Evolutionary conservation across 768 basidiomycete species (phyloP).

Genomic region (Royoungia palumana): DNA sequence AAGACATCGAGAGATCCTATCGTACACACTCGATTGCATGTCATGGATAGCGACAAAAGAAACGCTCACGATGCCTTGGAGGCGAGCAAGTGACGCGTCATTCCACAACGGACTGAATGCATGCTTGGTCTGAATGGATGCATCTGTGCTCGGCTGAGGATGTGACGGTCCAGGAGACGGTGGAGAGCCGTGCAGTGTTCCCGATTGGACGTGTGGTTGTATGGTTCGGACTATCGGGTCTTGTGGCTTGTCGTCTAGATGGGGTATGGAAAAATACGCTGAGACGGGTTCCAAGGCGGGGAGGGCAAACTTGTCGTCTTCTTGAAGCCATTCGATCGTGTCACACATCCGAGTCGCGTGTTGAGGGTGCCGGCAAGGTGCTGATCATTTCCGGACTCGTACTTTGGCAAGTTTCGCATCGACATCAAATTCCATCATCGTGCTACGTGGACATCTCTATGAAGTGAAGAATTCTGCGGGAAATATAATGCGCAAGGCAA

Average conservation of each 20-base stretch:
- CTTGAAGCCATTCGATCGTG: conserved; percentile 11
- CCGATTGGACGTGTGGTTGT: conserved; percentile 19
- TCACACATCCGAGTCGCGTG: conserved; percentile 1
- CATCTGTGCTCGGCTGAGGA: background rate
- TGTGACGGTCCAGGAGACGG: background rate
- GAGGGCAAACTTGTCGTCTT: conserved; percentile 18
- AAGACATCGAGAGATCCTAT: conserved; percentile 54
- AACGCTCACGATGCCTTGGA: conserved; percentile 14
- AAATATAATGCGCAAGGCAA: conserved; percentile 26
- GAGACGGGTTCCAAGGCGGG: conserved; percentile 38
- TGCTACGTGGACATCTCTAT: conserved; percentile 27
- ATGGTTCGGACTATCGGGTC: conserved; percentile 71
- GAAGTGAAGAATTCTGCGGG: conserved; percentile 22
- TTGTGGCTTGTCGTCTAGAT: conserved; percentile 68
- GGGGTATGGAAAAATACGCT: conserved; percentile 59
- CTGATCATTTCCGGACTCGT: no score
- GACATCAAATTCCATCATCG: no score
- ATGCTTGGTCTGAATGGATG: background rate
- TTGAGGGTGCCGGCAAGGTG: background rate
- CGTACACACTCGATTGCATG: conserved; percentile 3
- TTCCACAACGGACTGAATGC: conserved; percentile 17
- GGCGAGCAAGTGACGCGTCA: conserved; percentile 8
- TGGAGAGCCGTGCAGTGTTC: background rate
- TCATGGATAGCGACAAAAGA: background rate
- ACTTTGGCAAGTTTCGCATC: no score